phyloP scores from a whole-genome alignment of 225 moss, liverwort and hornwort genomes.

The Asterella californica region DNA sequence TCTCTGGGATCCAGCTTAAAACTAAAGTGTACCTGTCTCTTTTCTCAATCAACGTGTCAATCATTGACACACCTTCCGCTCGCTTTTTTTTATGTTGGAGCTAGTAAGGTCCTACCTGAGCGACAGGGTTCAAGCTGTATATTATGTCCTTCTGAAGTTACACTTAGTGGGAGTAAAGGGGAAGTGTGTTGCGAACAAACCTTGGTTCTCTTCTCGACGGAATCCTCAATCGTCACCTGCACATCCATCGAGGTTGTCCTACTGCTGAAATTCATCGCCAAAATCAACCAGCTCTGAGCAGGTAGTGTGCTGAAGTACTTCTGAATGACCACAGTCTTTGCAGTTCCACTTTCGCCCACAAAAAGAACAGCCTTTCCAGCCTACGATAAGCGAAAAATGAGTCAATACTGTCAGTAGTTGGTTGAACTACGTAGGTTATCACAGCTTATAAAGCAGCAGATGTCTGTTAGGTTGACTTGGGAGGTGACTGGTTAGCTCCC shows the following conservation, averaged over 20 bases:
- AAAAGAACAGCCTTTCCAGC: conserved; percentile 66
- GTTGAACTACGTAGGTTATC: background rate
- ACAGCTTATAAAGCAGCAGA: background rate
- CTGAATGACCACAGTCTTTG: conserved; percentile 86
- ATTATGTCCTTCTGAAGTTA: no score
- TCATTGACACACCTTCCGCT: no score
- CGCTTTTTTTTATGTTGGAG: no score
- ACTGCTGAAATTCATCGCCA: conserved; percentile 82
- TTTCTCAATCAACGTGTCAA: no score
- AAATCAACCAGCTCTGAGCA: conserved; percentile 44
- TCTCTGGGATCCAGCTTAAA: no score
- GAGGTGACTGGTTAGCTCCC: background rate
- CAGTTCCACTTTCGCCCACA: conserved; percentile 90
- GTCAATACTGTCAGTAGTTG: background rate
- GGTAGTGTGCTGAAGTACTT: conserved; percentile 68
- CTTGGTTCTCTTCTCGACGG: conserved; percentile 76
- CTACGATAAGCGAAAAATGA: conserved; percentile 32
- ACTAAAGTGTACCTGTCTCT: no score
- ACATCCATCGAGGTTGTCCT: conserved; percentile 83
- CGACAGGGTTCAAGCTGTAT: no score
- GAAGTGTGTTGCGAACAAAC: no score
- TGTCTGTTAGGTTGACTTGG: background rate
- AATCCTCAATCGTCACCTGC: conserved; percentile 75
- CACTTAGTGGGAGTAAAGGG: no score
- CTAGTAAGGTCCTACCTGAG: no score